phyloP scores from a whole-genome alignment of 148 eudicot genomes.

The Cornus suecica region DNA sequence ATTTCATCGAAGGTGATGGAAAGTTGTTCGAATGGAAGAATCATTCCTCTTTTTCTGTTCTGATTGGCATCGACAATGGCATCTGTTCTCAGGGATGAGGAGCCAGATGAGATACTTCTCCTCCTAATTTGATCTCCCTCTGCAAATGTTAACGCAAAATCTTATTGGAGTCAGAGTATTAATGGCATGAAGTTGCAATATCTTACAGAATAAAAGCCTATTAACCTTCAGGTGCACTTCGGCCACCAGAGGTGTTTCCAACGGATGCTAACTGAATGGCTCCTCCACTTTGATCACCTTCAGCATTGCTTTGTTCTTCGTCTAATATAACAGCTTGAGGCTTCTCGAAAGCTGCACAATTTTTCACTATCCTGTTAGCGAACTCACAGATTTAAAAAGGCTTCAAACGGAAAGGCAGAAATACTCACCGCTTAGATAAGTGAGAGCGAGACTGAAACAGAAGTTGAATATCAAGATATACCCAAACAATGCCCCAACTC shows the following conservation, averaged over 20 bases:
- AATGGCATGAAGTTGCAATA: neutral
- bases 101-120: neutral
- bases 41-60: neutral
- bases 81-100: neutral
- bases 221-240: conserved; percentile 17
- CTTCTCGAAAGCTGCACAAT: neutral
- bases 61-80: neutral
- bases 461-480: neutral
- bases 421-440: neutral
- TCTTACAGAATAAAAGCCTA: neutral
- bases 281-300: neutral
- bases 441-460: neutral
- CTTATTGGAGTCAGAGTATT: neutral
- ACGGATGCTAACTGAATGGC: conserved; percentile 23
- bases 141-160: neutral
- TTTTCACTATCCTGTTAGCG: neutral
- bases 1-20: neutral
- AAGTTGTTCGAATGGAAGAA: neutral
- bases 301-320: conserved; percentile 9
- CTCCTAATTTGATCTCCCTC: conserved; percentile 1
- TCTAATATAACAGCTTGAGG: neutral
- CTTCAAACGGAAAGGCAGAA: neutral
- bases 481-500: neutral
- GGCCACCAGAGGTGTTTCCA: conserved; percentile 10
- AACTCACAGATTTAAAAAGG: neutral